Evolutionary conservation across 495 filamentous ascomycete genomes (phyloP).

Genomic region (Mytilinidion resinicola): DNA sequence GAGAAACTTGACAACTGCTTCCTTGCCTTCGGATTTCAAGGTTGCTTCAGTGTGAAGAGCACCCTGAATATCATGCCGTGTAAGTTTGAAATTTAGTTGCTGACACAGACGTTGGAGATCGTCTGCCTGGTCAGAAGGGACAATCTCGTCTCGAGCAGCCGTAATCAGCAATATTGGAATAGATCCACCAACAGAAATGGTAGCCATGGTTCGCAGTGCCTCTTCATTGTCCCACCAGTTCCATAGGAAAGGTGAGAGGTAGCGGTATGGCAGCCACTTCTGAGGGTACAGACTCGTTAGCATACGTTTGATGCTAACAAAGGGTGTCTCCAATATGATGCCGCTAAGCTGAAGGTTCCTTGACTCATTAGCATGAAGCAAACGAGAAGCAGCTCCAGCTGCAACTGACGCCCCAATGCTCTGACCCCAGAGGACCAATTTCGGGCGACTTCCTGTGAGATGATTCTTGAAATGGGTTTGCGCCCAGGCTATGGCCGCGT

Average conservation of each 20-base stretch:
- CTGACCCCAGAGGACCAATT: conserved; percentile 67
- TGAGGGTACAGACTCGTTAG: conserved; percentile 69
- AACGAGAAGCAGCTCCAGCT: conserved; percentile 46
- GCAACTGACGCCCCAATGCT: conserved; percentile 61
- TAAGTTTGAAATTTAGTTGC: no score
- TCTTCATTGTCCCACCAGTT: conserved; percentile 47
- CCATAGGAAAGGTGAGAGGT: conserved; percentile 50
- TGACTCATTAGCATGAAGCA: conserved; percentile 10
- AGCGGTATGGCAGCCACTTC: conserved; percentile 73
- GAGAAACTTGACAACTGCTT: conserved; percentile 22
- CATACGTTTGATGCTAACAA: conserved; percentile 67
- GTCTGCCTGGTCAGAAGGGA: no score
- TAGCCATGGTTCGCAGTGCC: conserved; percentile 34
- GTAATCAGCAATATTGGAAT: no score
- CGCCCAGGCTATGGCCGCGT: no score
- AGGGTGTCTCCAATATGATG: conserved; percentile 71
- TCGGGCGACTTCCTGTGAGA: background rate
- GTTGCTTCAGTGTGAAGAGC: conserved; percentile 51
- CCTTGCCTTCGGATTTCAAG: conserved; percentile 21
- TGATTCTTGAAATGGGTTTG: no score
- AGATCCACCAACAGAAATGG: no score
- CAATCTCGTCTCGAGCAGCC: no score
- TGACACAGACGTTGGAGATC: no score
- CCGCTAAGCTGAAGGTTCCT: conserved; percentile 35
- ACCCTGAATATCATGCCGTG: conserved; percentile 36